Percentiles rank a stretch among this genome's conserved stretches.
Conservation (phyloP, 1,284 basidiomycete species). For the Apiotrichum siamense region DNA sequence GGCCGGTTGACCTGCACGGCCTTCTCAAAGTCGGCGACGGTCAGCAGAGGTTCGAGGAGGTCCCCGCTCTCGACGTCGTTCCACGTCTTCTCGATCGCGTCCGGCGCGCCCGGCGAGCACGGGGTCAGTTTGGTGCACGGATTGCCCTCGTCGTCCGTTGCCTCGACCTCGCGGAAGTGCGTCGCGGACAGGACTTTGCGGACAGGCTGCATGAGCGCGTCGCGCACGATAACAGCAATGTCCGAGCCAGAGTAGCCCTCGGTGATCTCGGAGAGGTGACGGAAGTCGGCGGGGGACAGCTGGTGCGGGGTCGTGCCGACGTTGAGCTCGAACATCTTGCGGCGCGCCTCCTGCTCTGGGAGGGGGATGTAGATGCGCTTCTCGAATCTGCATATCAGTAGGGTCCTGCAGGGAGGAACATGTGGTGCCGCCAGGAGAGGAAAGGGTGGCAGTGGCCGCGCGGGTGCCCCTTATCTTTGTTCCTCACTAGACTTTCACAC, state of each 20-base stretch:
- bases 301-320: conserved; percentile 88
- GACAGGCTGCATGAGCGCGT: conserved; percentile 97
- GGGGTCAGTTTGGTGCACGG: conserved; percentile 68
- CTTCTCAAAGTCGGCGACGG: conserved; percentile 75
- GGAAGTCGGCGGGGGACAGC: conserved; percentile 72
- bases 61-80: conserved; percentile 86
- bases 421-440: no score
- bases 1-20: conserved; percentile 76
- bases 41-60: conserved; percentile 76
- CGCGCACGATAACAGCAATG: conserved; percentile 89
- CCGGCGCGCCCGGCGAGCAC: conserved; percentile 86
- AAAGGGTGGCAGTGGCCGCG: no score
- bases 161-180: conserved; percentile 69
- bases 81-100: conserved; percentile 86
- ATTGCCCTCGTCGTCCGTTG: conserved; percentile 45
- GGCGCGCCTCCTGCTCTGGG: conserved; percentile 86
- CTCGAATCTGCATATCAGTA: conserved; percentile 62
- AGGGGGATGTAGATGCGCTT: conserved; percentile 98
- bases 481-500: no score
- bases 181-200: conserved; percentile 93
- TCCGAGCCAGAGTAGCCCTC: conserved; percentile 96
- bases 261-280: conserved; percentile 72
- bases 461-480: no score
- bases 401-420: neutral
- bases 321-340: conserved; percentile 94